Percentiles rank a stretch among this genome's conserved stretches.
Conservation (phyloP, 1,284 basidiomycete genomes). For the Tetrapyrgos nigripes region DNA sequence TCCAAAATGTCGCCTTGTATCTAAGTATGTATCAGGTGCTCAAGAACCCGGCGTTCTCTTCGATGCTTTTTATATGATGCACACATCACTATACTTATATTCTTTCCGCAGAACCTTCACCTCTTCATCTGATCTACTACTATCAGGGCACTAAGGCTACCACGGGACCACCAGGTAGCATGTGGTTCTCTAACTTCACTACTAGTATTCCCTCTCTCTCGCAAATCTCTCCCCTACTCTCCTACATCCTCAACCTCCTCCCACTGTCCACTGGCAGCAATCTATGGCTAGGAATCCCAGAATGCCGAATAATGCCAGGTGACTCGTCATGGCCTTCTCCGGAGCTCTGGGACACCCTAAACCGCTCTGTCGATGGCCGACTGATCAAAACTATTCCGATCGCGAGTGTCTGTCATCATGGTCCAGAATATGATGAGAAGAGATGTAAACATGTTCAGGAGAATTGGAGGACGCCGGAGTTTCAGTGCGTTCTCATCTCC, state of each 20-base stretch:
- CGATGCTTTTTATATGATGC: too few species aligned
- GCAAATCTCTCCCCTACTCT: background rate
- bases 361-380: conserved; percentile 26
- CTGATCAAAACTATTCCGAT: conserved; percentile 29
- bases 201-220: background rate
- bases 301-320: conserved; percentile 14
- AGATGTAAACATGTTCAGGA: conserved; percentile 13
- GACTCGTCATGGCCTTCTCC: conserved; percentile 25
- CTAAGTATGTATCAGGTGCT: too few species aligned
- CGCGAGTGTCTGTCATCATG: conserved; percentile 22
- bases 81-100: too few species aligned
- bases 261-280: too few species aligned
- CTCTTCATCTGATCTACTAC: too few species aligned
- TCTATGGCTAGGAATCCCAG: background rate
- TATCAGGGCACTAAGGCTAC: too few species aligned
- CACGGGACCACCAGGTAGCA: too few species aligned
- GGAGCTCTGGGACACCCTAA: conserved; percentile 26
- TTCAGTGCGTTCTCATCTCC: too few species aligned
- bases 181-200: background rate
- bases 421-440: conserved; percentile 15
- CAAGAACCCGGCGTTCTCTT: too few species aligned
- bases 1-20: too few species aligned
- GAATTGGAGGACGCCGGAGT: conserved; percentile 19
- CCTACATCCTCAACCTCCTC: background rate
- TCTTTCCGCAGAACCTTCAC: too few species aligned